phyloP scores from a whole-genome alignment of 768 basidiomycete genomes.

The Mycena kentingensis region DNA sequence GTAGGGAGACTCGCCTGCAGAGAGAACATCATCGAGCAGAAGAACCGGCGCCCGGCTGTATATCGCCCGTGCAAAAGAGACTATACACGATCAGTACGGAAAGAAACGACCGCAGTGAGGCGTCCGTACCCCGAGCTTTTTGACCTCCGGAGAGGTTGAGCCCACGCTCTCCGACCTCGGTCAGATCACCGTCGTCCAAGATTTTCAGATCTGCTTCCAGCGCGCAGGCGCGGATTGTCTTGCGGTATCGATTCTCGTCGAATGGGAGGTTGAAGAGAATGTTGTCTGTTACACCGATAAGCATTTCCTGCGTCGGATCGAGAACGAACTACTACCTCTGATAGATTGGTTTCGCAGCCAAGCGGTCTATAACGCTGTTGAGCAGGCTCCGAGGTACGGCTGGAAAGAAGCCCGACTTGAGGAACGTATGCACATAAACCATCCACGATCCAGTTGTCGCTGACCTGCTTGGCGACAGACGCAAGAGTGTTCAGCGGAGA shows the following conservation, averaged over 20 bases:
- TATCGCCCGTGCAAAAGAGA: slow-evolving; percentile 84
- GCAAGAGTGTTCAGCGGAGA: slow-evolving; percentile 61
- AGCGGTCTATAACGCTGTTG: slow-evolving; percentile 37
- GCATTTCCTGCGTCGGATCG: not conserved
- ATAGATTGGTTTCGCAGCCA: slow-evolving; percentile 77
- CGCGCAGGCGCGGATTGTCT: slow-evolving; percentile 54
- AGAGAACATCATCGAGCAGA: slow-evolving; percentile 81
- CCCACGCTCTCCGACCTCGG: slow-evolving; percentile 62
- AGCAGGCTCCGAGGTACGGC: not conserved
- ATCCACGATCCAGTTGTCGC: slow-evolving; percentile 56
- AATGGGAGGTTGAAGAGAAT: slow-evolving; percentile 81
- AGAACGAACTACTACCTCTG: slow-evolving; percentile 34
- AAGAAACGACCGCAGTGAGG: slow-evolving; percentile 37
- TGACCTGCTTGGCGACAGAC: slow-evolving; percentile 33
- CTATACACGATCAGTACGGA: slow-evolving; percentile 48
- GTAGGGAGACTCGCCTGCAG: slow-evolving; percentile 39
- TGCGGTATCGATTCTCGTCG: slow-evolving; percentile 69
- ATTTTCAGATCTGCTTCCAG: slow-evolving; percentile 55
- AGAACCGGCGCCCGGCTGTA: slow-evolving; percentile 71
- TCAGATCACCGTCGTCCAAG: slow-evolving; percentile 60
- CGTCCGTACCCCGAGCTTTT: slow-evolving; percentile 44
- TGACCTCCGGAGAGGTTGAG: slow-evolving; percentile 57
- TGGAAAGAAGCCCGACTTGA: slow-evolving; percentile 35
- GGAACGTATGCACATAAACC: slow-evolving; percentile 67
- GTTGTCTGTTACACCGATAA: slow-evolving; percentile 40